These are phyloP conservation scores for Pichia terricola DNA, from an alignment of 1,139 yeast species.

Conservation along the genomic window DNA sequence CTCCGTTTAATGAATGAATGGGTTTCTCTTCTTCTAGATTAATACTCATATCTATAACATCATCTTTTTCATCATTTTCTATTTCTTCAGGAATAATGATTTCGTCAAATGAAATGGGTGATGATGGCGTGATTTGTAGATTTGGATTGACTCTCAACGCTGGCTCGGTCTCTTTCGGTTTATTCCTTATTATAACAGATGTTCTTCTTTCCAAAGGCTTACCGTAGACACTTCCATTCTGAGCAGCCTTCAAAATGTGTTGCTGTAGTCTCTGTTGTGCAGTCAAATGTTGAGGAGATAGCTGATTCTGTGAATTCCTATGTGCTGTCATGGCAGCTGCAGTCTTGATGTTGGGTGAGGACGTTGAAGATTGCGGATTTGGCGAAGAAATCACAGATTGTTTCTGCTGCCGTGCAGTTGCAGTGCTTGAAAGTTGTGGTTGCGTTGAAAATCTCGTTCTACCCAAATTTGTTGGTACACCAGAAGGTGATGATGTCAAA, in stretches of 20 bases:
- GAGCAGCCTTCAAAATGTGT: conserved; percentile 23
- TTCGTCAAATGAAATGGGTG: not conserved
- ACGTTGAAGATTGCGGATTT: too few species aligned
- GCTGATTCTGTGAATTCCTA: conserved; percentile 1
- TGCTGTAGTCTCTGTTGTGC: conserved; percentile 27
- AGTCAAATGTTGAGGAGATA: conserved; percentile 10
- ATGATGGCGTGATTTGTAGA: conserved; percentile 1
- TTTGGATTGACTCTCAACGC: not conserved
- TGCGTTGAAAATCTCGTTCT: too few species aligned
- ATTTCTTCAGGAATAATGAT: not conserved
- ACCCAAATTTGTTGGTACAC: too few species aligned
- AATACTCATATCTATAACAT: not conserved
- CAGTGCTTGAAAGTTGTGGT: too few species aligned
- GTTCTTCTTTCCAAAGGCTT: conserved; percentile 16
- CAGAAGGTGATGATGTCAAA: conserved; percentile 1
- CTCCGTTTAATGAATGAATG: too few species aligned
- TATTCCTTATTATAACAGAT: not conserved
- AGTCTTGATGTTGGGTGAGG: not conserved
- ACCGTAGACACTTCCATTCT: conserved; percentile 22
- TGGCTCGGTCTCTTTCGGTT: not conserved
- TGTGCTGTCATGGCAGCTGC: conserved; percentile 16
- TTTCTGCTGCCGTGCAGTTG: too few species aligned
- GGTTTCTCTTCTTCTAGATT: not conserved
- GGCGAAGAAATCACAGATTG: too few species aligned
- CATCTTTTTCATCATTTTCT: not conserved